Base-by-base conservation (phyloP, 257 asterid species). In the Oldenlandia corymbosa region DNA sequence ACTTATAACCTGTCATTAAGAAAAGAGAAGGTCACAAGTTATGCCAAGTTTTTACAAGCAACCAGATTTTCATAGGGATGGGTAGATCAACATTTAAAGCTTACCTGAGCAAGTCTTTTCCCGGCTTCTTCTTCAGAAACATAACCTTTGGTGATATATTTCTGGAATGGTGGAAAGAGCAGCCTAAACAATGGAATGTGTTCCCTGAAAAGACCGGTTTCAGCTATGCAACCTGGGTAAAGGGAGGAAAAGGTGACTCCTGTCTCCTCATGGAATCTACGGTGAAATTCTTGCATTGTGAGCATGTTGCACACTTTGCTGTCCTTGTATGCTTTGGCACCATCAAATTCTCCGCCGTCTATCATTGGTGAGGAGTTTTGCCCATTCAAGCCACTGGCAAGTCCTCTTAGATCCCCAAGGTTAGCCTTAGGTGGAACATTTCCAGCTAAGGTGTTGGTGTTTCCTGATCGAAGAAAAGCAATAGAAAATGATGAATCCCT, bases 281-380 rank as follows among this genome's bases (percentile, higher is more conserved):
- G 67, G 75, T 91, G 97, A 69, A 86, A 82, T 73, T 88, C 97
- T 77, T 88, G 97, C 97, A 91, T 91, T 1, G 93, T 88, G 3
- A 91, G 92, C 98, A 91, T 91, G 72, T 88, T 91, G 82, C 98
- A 88, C 1, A 91, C 97, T 71, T 91, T 91, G 86, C 95, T 91
- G 55, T 91, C 97, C 68, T 91, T 88, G 81, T 91, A 91, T 28
- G 98, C 98, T 70, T 91, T 91, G 20, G 97, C 98, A 0, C 97
- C 97, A 54, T 91, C 98, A 45, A 83, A 88, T 27, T 84, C 95
- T 18, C 88, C 95, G 10, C 98, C 96, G 27, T 88, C 96, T 31
- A 91, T 88, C 96, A 91, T 91, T 68, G 95, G 41, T 0, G 96
- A 83, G 74, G 79, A 74, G 52, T 82, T 79, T 28, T 81, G 58